phyloP scores from a whole-genome alignment of 1,284 basidiomycete genomes.

The Peniophora sp. region DNA sequence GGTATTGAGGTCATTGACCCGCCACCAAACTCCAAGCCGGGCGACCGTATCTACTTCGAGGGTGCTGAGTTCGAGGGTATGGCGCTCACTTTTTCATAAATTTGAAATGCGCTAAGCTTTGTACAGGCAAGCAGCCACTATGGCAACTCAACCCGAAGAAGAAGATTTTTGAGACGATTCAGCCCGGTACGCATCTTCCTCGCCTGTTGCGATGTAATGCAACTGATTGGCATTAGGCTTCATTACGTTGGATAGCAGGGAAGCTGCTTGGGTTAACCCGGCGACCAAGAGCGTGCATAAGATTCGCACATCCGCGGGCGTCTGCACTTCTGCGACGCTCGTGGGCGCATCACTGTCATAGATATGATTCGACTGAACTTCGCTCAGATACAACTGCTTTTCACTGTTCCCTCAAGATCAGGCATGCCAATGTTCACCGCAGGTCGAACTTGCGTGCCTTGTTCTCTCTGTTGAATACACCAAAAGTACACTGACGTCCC shows the following conservation, averaged over 20 bases:
- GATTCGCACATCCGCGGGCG: slow-evolving; percentile 80
- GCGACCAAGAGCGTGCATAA: slow-evolving; percentile 73
- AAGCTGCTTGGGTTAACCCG: slow-evolving; percentile 90
- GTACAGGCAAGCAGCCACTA: slow-evolving; percentile 60
- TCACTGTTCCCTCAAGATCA: no score
- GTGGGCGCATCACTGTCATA: slow-evolving; percentile 85
- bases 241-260: slow-evolving; percentile 76
- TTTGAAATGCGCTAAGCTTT: slow-evolving; percentile 1
- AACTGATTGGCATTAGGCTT: no score
- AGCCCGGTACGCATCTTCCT: slow-evolving; percentile 66
- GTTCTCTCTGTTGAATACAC: no score
- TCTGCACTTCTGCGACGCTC: slow-evolving; percentile 75
- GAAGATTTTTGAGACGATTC: slow-evolving; percentile 94
- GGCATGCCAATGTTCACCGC: no score
- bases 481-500: no score
- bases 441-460: no score
- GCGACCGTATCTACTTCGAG: slow-evolving; percentile 91
- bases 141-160: slow-evolving; percentile 92
- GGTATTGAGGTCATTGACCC: slow-evolving; percentile 91
- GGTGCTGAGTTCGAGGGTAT: slow-evolving; percentile 77
- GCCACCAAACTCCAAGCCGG: slow-evolving; percentile 79
- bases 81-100: slow-evolving; percentile 15
- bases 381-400: no score
- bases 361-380: no score
- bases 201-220: no score